Conservation (phyloP, 1,284 basidiomycete species). For the Boletus semigastroideus region DNA sequence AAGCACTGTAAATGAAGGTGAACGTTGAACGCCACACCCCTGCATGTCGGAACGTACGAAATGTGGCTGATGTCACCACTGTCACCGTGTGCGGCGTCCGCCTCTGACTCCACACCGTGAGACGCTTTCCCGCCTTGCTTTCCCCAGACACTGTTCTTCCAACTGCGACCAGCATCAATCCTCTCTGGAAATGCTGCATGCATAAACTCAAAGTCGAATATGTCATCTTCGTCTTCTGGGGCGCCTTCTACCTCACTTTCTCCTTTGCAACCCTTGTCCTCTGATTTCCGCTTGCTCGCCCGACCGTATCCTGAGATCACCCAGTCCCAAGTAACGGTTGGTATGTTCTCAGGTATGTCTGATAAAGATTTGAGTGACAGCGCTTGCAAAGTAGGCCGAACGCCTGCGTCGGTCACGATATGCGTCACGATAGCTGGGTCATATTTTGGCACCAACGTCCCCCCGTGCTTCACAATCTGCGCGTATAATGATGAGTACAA, state of each 20-base stretch:
- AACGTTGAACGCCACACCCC: neutral
- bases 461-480: slow-evolving; percentile 61
- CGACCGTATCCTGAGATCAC: slow-evolving; percentile 34
- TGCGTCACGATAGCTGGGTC: slow-evolving; percentile 57
- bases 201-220: slow-evolving; percentile 40
- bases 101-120: neutral
- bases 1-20: slow-evolving; percentile 30
- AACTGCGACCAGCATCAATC: slow-evolving; percentile 42
- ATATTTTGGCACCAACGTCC: slow-evolving; percentile 52
- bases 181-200: slow-evolving; percentile 48
- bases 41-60: slow-evolving; percentile 34
- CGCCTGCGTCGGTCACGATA: slow-evolving; percentile 52
- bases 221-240: slow-evolving; percentile 4
- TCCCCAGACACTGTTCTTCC: slow-evolving; percentile 11
- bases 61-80: slow-evolving; percentile 38
- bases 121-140: slow-evolving; percentile 2
- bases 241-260: slow-evolving; percentile 1
- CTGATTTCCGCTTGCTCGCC: slow-evolving; percentile 5
- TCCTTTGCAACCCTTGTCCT: slow-evolving; percentile 1
- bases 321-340: slow-evolving; percentile 65
- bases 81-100: slow-evolving; percentile 8
- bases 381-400: slow-evolving; percentile 37
- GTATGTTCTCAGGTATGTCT: slow-evolving; percentile 61
- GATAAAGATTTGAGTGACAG: slow-evolving; percentile 46
- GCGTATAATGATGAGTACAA: slow-evolving; percentile 3